A percentile compares a stretch with the other conserved stretches of the same genome.
Conservation (phyloP, 371 early-diverging fungal species). For the Thermomucor indicae-seudaticae region DNA sequence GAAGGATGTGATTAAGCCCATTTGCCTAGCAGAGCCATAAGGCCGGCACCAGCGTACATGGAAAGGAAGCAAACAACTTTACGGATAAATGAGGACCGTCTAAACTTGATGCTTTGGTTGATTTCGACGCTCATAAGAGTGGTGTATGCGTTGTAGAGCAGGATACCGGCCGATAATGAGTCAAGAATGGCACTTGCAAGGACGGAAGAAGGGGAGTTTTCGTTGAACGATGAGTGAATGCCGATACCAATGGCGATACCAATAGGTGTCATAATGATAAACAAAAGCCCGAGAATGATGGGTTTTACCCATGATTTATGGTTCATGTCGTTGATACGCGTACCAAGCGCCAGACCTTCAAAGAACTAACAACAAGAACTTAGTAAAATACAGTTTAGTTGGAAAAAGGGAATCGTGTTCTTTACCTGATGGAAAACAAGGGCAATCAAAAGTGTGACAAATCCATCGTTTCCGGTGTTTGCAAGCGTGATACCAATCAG, state of each 20-base stretch:
- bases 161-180: constrained; percentile 58
- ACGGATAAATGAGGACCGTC: constrained; percentile 12
- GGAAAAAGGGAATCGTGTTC: neutral
- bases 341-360: constrained; percentile 63
- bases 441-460: constrained; percentile 71
- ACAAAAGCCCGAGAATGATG: constrained; percentile 47
- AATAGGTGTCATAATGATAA: constrained; percentile 63
- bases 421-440: constrained; percentile 83
- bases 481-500: constrained; percentile 84
- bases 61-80: constrained; percentile 35
- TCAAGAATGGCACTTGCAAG: constrained; percentile 59
- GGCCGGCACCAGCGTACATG: constrained; percentile 62
- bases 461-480: constrained; percentile 58
- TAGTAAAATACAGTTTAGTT: neutral
- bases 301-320: constrained; percentile 30
- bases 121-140: constrained; percentile 50
- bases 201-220: constrained; percentile 43
- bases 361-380: constrained; percentile 42
- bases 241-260: constrained; percentile 70
- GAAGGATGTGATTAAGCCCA: constrained; percentile 56
- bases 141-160: constrained; percentile 57
- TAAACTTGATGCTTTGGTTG: constrained; percentile 33
- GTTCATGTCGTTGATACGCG: constrained; percentile 54
- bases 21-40: constrained; percentile 76
- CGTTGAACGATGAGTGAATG: constrained; percentile 51